phyloP scores from a whole-genome alignment of 83 land plant species.

The Picea abies region DNA sequence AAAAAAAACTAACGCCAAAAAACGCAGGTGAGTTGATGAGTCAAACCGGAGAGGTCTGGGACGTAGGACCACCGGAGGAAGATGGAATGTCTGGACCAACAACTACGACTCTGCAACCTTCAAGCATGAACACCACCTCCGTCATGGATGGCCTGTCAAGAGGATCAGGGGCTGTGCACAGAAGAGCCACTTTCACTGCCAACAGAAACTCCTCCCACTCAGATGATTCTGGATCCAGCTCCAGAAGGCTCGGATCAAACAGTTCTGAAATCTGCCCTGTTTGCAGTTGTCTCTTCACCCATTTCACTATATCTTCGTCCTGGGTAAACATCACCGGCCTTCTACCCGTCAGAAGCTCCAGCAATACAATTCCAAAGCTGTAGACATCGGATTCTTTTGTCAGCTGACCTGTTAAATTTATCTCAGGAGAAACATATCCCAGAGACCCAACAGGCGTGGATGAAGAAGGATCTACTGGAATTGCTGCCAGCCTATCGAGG shows the following conservation, averaged over 20 bases:
- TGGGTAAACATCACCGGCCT: constrained; percentile 77
- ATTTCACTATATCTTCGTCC: constrained; percentile 93
- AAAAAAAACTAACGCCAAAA: too few species aligned
- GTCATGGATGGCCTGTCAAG: constrained; percentile 86
- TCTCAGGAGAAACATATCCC: constrained; percentile 91
- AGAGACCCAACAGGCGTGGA: constrained; percentile 49
- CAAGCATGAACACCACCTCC: constrained; percentile 97
- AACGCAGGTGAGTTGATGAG: not conserved
- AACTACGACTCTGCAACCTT: constrained; percentile 69
- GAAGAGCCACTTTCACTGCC: constrained; percentile 92
- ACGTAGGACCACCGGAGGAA: constrained; percentile 79
- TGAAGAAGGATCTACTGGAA: constrained; percentile 41
- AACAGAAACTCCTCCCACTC: constrained; percentile 99
- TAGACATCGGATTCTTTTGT: constrained; percentile 85
- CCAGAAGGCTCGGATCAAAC: constrained; percentile 85
- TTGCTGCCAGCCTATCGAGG: constrained; percentile 54
- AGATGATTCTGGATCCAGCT: constrained; percentile 44
- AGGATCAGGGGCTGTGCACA: constrained; percentile 98
- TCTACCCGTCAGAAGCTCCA: constrained; percentile 90
- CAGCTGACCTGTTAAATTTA: constrained; percentile 58
- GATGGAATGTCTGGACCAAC: constrained; percentile 87
- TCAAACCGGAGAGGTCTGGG: constrained; percentile 70
- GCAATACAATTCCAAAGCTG: constrained; percentile 94
- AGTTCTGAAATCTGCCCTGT: constrained; percentile 81
- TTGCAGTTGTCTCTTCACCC: constrained; percentile 97